These are phyloP conservation scores for Trifolium dubium DNA, from an alignment of 306 rosid genomes.

Conservation along the genomic window DNA sequence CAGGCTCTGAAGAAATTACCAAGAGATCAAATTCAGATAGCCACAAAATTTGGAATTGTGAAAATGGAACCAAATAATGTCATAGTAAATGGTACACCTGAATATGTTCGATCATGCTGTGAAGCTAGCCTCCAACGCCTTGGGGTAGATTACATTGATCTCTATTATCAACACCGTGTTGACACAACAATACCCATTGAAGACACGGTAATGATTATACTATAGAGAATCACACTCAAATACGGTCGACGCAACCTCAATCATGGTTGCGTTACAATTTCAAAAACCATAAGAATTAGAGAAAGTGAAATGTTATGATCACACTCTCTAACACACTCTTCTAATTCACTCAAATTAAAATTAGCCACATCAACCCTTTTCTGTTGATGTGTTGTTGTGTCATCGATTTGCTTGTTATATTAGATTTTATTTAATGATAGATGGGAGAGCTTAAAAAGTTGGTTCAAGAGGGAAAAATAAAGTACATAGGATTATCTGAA, in stretches of 20 bases:
- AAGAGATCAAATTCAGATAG: constrained; percentile 71
- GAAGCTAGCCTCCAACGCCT: constrained; percentile 83
- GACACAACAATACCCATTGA: constrained; percentile 83
- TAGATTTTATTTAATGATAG: constrained; percentile 37
- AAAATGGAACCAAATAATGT: constrained; percentile 35
- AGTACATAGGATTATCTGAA: constrained; percentile 70
- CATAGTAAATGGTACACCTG: constrained; percentile 69
- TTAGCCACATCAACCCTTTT: too few relatives aligned
- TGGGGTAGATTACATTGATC: constrained; percentile 74
- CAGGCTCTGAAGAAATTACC: constrained; percentile 78
- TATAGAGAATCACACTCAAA: too few relatives aligned
- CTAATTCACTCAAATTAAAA: too few relatives aligned
- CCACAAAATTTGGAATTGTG: constrained; percentile 86
- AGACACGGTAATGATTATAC: constrained; percentile 57
- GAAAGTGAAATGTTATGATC: too few relatives aligned
- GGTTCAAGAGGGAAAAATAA: constrained; percentile 71
- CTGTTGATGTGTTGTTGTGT: too few relatives aligned
- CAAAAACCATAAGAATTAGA: too few relatives aligned
- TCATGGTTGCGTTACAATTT: too few relatives aligned
- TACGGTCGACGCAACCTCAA: too few relatives aligned
- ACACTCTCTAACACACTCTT: too few relatives aligned
- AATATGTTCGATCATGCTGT: constrained; percentile 75
- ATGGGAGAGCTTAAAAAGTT: constrained; percentile 65
- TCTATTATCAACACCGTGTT: constrained; percentile 79
- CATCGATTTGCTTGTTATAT: neutral